A percentile compares a stretch with the other conserved stretches of the same genome.
phyloP scores from a whole-genome alignment of 2,329 filamentous ascomycete species.

The Pochonia chlamydosporia region DNA sequence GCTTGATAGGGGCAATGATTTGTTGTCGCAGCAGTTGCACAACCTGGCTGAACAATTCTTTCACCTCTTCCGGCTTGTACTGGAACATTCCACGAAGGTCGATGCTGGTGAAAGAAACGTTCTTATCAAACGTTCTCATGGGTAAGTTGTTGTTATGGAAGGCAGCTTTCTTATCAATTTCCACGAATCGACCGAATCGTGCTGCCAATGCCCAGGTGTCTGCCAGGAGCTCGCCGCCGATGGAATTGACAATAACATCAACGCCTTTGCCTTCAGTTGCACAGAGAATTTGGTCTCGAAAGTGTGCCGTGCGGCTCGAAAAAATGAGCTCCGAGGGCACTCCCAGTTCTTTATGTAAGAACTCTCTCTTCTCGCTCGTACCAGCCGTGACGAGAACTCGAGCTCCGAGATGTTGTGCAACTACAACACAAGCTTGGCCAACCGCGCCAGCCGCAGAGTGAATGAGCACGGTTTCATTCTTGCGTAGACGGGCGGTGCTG shows the following conservation, averaged over 20 bases:
- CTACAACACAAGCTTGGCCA: constrained; percentile 11
- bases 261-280: constrained; percentile 12
- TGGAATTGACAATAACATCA: constrained; percentile 10
- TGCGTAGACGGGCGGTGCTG: constrained; percentile 19
- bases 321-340: constrained; percentile 22
- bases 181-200: constrained; percentile 24
- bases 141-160: constrained; percentile 22
- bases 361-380: constrained; percentile 19
- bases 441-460: constrained; percentile 20
- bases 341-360: constrained; percentile 17
- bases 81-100: constrained; percentile 24
- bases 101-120: constrained; percentile 35
- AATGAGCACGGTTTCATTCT: constrained; percentile 25
- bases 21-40: constrained; percentile 6
- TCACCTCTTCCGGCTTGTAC: constrained; percentile 8
- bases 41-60: constrained; percentile 10
- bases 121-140: constrained; percentile 31
- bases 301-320: constrained; percentile 16
- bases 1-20: constrained; percentile 4
- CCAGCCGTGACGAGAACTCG: constrained; percentile 24
- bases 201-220: constrained; percentile 22
- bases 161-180: constrained; percentile 32
- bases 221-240: constrained; percentile 11
- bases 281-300: constrained; percentile 16
- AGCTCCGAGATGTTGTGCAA: constrained; percentile 11